Percentiles rank a stretch among this genome's conserved stretches.
phyloP scores from a whole-genome alignment of 495 filamentous ascomycete genomes.

The Friedmanniomyces simplex region DNA sequence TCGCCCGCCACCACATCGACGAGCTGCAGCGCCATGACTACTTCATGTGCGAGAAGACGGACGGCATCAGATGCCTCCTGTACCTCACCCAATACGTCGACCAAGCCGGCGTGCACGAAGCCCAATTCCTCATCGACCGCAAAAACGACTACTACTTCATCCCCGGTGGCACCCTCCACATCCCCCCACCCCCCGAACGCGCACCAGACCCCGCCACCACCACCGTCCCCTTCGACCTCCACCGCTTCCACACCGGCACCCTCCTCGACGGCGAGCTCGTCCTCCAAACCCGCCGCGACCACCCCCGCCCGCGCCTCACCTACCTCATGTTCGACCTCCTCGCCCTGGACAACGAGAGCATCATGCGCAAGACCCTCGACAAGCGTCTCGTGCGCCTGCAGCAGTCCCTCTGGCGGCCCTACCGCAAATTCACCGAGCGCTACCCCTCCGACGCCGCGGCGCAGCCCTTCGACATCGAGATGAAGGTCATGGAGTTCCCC shows the following conservation, averaged over 20 bases:
- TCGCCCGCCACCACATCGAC: slow-evolving; percentile 62
- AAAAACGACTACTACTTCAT: slow-evolving; percentile 91
- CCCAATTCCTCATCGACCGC: slow-evolving; percentile 84
- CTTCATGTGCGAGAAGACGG: slow-evolving; percentile 96
- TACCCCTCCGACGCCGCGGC: slow-evolving; percentile 59
- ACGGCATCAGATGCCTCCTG: slow-evolving; percentile 88
- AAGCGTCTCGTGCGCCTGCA: slow-evolving; percentile 82
- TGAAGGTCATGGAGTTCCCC: slow-evolving; percentile 76
- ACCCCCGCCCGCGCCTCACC: slow-evolving; percentile 55
- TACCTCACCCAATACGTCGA: slow-evolving; percentile 55
- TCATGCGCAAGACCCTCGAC: slow-evolving; percentile 71
- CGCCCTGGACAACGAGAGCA: slow-evolving; percentile 60
- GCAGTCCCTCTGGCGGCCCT: slow-evolving; percentile 68
- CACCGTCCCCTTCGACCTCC: background rate
- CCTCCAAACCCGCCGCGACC: slow-evolving; percentile 50
- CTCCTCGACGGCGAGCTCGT: slow-evolving; percentile 91
- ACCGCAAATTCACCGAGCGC: slow-evolving; percentile 51
- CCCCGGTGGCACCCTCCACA: slow-evolving; percentile 52
- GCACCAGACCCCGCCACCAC: too few species aligned
- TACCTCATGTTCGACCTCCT: slow-evolving; percentile 92
- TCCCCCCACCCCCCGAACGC: slow-evolving; percentile 41
- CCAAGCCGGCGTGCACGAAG: slow-evolving; percentile 39
- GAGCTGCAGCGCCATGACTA: slow-evolving; percentile 79
- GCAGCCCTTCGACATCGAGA: slow-evolving; percentile 68
- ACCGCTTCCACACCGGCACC: slow-evolving; percentile 63